phyloP scores from a whole-genome alignment of 176 grass and related monocot genomes.

The Calamus simplicifolius region DNA sequence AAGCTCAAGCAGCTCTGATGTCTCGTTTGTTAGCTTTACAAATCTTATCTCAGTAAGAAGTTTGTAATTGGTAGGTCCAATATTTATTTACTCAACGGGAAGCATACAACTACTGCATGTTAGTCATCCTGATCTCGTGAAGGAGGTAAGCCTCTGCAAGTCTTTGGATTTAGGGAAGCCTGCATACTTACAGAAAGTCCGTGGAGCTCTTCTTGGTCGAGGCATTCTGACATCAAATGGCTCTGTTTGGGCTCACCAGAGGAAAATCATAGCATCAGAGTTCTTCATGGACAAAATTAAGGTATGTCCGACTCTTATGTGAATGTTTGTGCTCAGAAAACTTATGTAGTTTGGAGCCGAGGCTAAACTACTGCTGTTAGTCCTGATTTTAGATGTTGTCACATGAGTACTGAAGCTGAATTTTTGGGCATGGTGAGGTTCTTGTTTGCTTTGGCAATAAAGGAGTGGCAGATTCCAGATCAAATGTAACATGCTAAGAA shows the following conservation, averaged over 20 bases:
- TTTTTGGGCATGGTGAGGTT: too few species aligned
- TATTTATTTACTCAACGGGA: conserved; percentile 62
- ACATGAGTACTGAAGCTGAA: too few species aligned
- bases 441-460: too few species aligned
- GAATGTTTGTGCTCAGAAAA: too few species aligned
- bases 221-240: conserved; percentile 60
- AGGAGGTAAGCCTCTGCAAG: conserved; percentile 46
- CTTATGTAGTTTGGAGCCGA: background rate
- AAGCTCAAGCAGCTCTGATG: conserved; percentile 20
- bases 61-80: conserved; percentile 27
- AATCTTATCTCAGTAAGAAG: conserved; percentile 2
- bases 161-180: conserved; percentile 59
- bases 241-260: conserved; percentile 58
- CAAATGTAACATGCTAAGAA: too few species aligned
- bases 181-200: conserved; percentile 44
- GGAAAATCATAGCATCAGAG: conserved; percentile 65
- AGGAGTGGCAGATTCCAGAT: too few species aligned
- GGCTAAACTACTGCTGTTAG: background rate
- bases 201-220: conserved; percentile 46
- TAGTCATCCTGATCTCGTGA: conserved; percentile 53
- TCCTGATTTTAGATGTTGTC: too few species aligned
- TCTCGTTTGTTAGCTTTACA: conserved; percentile 3
- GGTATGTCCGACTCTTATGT: conserved; percentile 29
- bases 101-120: conserved; percentile 42
- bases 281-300: conserved; percentile 90